Evolutionary conservation across 495 filamentous ascomycete genomes (phyloP).

Genomic region (Clohesyomyces aquaticus): DNA sequence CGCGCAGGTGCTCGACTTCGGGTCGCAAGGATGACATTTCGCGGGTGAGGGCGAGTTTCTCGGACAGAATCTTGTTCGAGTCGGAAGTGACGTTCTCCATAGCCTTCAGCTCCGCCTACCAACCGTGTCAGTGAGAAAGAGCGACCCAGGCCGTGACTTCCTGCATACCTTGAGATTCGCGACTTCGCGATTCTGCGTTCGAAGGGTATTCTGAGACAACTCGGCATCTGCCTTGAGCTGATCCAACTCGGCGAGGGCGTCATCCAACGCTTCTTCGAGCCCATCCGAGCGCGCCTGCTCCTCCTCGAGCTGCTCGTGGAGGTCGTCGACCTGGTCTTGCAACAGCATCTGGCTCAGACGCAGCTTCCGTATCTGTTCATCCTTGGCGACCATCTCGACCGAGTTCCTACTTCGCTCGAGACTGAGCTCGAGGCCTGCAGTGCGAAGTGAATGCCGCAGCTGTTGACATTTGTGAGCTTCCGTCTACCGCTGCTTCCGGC

Average conservation of each 20-base stretch:
- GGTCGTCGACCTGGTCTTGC: slow-evolving; percentile 69
- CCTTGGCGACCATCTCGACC: slow-evolving; percentile 63
- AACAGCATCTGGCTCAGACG: slow-evolving; percentile 65
- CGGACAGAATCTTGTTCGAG: slow-evolving; percentile 70
- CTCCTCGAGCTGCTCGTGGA: slow-evolving; percentile 63
- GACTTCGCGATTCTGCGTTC: slow-evolving; percentile 64
- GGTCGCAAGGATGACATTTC: slow-evolving; percentile 72
- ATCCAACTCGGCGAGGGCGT: slow-evolving; percentile 62
- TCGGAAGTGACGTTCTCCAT: slow-evolving; percentile 65
- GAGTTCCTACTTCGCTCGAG: slow-evolving; percentile 64
- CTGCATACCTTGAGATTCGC: slow-evolving; percentile 66
- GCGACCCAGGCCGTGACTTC: not conserved
- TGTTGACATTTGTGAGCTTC: no score
- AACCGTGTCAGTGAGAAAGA: slow-evolving; percentile 20
- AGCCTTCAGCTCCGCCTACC: slow-evolving; percentile 67
- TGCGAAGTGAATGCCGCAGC: slow-evolving; percentile 53
- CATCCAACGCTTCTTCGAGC: slow-evolving; percentile 56
- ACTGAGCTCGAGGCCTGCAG: slow-evolving; percentile 62
- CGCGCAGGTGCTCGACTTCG: slow-evolving; percentile 76
- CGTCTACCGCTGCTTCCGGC: no score
- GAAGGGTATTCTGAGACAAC: slow-evolving; percentile 59
- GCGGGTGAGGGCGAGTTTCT: slow-evolving; percentile 73
- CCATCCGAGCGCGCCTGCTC: slow-evolving; percentile 56
- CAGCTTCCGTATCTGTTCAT: slow-evolving; percentile 68
- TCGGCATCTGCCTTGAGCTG: slow-evolving; percentile 59